A percentile compares a stretch with the other conserved stretches of the same genome.
Evolutionary conservation across 2,329 filamentous ascomycete species (phyloP).

Genomic region (Arthrobotrys musiformis): DNA sequence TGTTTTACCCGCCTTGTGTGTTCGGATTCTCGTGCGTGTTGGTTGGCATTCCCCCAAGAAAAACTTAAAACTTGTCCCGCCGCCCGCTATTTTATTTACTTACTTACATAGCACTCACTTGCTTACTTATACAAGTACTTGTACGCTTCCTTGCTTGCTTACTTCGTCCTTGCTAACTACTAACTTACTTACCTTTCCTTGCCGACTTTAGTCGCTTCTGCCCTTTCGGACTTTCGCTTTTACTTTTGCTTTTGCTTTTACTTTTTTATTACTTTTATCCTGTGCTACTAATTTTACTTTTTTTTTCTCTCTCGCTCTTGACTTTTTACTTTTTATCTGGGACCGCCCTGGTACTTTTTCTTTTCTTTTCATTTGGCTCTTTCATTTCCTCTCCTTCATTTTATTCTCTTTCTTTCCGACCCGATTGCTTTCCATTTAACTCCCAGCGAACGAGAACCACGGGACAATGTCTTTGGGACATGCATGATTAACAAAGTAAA

Average conservation of each 20-base stretch:
- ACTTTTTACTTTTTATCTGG: no score
- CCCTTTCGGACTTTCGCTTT: neutral
- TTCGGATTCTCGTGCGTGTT: no score
- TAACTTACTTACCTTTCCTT: neutral
- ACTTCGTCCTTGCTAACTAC: neutral
- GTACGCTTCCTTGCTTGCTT: neutral
- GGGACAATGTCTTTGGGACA: no score
- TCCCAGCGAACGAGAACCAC: neutral
- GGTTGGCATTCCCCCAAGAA: no score
- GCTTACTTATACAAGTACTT: neutral
- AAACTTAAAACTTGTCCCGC: no score
- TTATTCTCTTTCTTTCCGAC: neutral
- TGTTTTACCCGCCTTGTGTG: no score
- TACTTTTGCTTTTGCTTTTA: neutral
- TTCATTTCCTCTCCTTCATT: neutral
- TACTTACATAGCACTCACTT: neutral
- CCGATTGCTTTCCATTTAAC: neutral
- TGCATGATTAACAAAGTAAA: slow-evolving; percentile 2
- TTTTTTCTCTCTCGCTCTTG: neutral
- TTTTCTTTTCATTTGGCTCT: neutral
- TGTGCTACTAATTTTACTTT: neutral
- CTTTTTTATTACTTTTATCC: neutral
- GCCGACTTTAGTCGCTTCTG: neutral
- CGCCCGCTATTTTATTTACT: no score
- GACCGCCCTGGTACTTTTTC: neutral